Percentiles rank a stretch among this genome's conserved stretches.
Conservation (phyloP, 345 rosid species). For the Mallotus nudiflorus region DNA sequence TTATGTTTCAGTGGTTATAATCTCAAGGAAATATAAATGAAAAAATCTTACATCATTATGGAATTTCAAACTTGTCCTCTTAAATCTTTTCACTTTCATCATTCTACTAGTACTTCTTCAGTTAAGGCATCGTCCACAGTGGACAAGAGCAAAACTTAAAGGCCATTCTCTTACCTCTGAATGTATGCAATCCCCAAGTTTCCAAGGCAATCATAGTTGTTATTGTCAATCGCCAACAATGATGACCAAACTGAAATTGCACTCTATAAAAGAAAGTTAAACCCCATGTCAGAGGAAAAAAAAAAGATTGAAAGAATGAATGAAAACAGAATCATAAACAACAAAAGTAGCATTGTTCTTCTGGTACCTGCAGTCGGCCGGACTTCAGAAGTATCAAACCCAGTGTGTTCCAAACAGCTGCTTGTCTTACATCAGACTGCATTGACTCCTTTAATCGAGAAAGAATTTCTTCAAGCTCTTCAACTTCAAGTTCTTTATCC, state of each 20-base stretch:
- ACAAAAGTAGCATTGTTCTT: slow-evolving; percentile 15
- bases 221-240: slow-evolving; percentile 59
- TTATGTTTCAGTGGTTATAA: neutral
- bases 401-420: slow-evolving; percentile 81
- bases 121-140: neutral
- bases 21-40: slow-evolving; percentile 1
- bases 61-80: slow-evolving; percentile 2
- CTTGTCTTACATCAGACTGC: slow-evolving; percentile 73
- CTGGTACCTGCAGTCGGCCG: slow-evolving; percentile 83
- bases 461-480: slow-evolving; percentile 74
- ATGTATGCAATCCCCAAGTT: slow-evolving; percentile 91
- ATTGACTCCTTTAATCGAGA: slow-evolving; percentile 72
- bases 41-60: too few relatives aligned
- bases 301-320: too few relatives aligned
- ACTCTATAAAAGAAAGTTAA: slow-evolving; percentile 45
- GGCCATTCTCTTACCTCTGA: slow-evolving; percentile 54
- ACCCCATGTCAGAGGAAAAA: slow-evolving; percentile 18
- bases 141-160: neutral
- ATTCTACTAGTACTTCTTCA: neutral
- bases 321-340: slow-evolving; percentile 16
- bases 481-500: slow-evolving; percentile 76
- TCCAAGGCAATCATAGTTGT: slow-evolving; percentile 84
- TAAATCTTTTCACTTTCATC: neutral
- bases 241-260: slow-evolving; percentile 74
- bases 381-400: slow-evolving; percentile 85